These are phyloP conservation scores for Annulohypoxylon bovei DNA, from an alignment of 495 filamentous ascomycete genomes.

Conservation along the genomic window DNA sequence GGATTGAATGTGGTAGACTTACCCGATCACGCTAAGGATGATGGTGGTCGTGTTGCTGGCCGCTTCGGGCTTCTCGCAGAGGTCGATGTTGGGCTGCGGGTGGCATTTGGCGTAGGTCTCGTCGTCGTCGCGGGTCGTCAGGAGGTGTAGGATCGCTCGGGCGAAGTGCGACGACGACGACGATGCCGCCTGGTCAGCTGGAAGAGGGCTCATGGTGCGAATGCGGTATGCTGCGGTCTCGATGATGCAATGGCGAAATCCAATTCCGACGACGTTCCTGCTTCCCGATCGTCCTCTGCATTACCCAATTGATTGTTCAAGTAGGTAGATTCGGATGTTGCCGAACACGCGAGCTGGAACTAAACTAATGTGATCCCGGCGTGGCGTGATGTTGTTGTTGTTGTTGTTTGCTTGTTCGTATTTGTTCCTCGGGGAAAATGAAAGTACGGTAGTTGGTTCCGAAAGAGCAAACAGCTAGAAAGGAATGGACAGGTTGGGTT, in stretches of 20 bases:
- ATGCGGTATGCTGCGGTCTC: not conserved
- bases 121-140: slow-evolving; percentile 25
- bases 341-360: slow-evolving; percentile 4
- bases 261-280: slow-evolving; percentile 9
- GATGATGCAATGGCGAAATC: slow-evolving; percentile 3
- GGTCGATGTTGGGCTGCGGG: slow-evolving; percentile 42
- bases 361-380: not conserved
- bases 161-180: slow-evolving; percentile 25
- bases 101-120: slow-evolving; percentile 37
- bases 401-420: not conserved
- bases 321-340: slow-evolving; percentile 23
- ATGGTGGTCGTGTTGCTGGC: slow-evolving; percentile 25
- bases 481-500: not conserved
- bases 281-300: slow-evolving; percentile 20
- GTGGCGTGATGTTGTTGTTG: slow-evolving; percentile 4
- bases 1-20: too few relatives aligned
- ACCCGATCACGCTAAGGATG: slow-evolving; percentile 36
- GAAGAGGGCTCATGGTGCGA: slow-evolving; percentile 31
- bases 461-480: not conserved
- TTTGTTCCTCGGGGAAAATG: slow-evolving; percentile 8
- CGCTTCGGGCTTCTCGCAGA: slow-evolving; percentile 44
- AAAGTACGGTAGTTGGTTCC: slow-evolving; percentile 19
- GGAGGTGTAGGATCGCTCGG: slow-evolving; percentile 28
- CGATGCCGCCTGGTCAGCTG: slow-evolving; percentile 18
- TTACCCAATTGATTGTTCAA: slow-evolving; percentile 16